Percentiles rank a stretch among this genome's conserved stretches.
Conservation (phyloP, 2,329 filamentous ascomycete species). For the Stagonosporopsis cucurbitacearum region DNA sequence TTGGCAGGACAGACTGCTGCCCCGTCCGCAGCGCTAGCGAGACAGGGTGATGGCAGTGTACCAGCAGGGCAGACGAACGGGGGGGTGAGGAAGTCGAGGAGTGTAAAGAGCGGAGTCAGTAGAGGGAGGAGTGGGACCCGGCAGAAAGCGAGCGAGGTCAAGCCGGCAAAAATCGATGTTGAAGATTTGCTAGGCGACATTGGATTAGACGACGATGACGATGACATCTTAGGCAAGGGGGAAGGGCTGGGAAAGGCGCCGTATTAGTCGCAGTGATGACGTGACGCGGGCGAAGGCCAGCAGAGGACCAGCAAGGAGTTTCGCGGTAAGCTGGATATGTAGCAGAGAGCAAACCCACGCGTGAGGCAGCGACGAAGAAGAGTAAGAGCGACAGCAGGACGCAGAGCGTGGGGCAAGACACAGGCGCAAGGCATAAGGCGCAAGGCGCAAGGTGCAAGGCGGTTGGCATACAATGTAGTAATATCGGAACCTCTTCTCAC, state of each 20-base stretch:
- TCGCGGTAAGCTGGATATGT: too few relatives aligned
- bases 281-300: too few relatives aligned
- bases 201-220: not conserved
- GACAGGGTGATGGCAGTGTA: not conserved
- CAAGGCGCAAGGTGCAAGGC: too few relatives aligned
- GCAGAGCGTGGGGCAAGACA: too few relatives aligned
- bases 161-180: not conserved
- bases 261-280: not conserved
- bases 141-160: not conserved
- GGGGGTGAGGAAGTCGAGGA: slow-evolving; percentile 31
- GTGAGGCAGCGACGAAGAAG: too few relatives aligned
- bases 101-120: slow-evolving; percentile 31
- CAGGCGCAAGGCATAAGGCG: too few relatives aligned
- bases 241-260: not conserved
- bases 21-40: not conserved
- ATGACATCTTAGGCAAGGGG: not conserved
- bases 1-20: slow-evolving; percentile 29
- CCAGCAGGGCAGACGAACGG: not conserved
- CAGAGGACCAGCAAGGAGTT: too few relatives aligned
- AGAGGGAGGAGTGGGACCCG: not conserved
- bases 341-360: too few relatives aligned
- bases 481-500: too few relatives aligned
- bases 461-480: too few relatives aligned
- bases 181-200: not conserved
- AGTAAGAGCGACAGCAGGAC: too few relatives aligned